Conservation (phyloP, 2,329 filamentous ascomycete species). For the Colletotrichum acutatum region DNA sequence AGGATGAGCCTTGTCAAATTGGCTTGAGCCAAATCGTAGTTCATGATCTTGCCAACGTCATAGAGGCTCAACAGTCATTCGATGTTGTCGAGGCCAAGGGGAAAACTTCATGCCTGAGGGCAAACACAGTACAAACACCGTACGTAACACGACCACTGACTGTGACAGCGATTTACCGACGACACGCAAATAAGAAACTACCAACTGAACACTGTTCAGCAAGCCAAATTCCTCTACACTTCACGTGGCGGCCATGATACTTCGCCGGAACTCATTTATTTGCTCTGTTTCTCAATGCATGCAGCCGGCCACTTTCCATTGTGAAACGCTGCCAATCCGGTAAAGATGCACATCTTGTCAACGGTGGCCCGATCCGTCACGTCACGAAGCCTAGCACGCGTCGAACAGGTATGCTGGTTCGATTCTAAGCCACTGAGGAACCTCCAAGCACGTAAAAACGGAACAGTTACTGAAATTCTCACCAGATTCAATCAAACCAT, state of each 20-base stretch:
- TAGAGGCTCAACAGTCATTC: neutral
- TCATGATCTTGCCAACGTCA: neutral
- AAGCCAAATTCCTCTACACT: neutral
- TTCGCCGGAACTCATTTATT: no score
- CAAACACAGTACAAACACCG: neutral
- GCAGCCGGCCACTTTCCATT: neutral
- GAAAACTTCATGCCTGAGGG: neutral
- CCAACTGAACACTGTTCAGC: neutral
- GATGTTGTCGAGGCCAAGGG: neutral
- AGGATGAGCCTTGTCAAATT: neutral
- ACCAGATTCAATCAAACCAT: neutral
- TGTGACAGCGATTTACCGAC: neutral
- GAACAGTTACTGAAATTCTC: neutral
- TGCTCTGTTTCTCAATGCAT: neutral
- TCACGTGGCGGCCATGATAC: neutral
- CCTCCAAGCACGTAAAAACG: neutral
- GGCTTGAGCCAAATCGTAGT: neutral
- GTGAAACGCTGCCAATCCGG: neutral
- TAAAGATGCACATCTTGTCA: neutral
- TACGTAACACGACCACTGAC: neutral
- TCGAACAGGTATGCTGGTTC: neutral
- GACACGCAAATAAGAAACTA: neutral
- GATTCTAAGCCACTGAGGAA: no score
- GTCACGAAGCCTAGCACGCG: neutral
- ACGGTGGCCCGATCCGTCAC: neutral